Conservation (phyloP, 2,329 filamentous ascomycete genomes). For the Zymoseptoria brevis region DNA sequence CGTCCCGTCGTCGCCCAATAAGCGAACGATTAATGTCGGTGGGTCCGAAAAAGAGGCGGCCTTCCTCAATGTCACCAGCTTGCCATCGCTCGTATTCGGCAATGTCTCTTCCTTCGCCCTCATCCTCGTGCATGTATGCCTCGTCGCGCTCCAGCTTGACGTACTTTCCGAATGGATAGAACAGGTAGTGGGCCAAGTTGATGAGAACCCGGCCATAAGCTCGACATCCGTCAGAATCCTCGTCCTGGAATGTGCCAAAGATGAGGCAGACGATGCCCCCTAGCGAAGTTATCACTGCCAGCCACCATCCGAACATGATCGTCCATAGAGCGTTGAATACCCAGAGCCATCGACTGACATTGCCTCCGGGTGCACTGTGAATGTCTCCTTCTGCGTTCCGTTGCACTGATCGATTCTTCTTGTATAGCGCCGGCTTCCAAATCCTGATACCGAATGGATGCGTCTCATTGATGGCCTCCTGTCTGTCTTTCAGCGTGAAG, state of each 20-base stretch:
- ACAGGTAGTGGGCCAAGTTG: slow-evolving; percentile 75
- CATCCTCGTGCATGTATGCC: slow-evolving; percentile 86
- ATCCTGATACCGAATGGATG: slow-evolving; percentile 98
- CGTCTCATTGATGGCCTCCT: slow-evolving; percentile 96
- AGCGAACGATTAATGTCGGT: slow-evolving; percentile 62
- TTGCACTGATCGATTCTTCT: slow-evolving; percentile 92
- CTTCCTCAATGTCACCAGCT: slow-evolving; percentile 91
- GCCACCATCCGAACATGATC: slow-evolving; percentile 91
- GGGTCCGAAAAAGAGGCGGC: slow-evolving; percentile 90
- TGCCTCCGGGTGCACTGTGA: slow-evolving; percentile 83
- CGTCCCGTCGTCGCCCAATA: slow-evolving; percentile 76
- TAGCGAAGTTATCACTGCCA: slow-evolving; percentile 65
- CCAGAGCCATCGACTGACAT: slow-evolving; percentile 74
- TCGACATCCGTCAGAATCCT: slow-evolving; percentile 65
- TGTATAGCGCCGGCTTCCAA: slow-evolving; percentile 98
- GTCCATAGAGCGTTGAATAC: slow-evolving; percentile 91
- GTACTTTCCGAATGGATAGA: slow-evolving; percentile 96
- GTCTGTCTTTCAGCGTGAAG: slow-evolving; percentile 93
- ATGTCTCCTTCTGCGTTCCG: slow-evolving; percentile 95
- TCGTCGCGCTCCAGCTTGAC: slow-evolving; percentile 91
- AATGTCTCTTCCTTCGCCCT: slow-evolving; percentile 92
- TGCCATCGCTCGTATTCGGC: slow-evolving; percentile 99
- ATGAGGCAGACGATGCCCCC: slow-evolving; percentile 72
- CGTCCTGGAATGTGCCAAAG: slow-evolving; percentile 60
- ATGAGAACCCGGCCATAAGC: slow-evolving; percentile 82